phyloP scores from a whole-genome alignment of 2,329 filamentous ascomycete genomes.

The Venturia nashicola region DNA sequence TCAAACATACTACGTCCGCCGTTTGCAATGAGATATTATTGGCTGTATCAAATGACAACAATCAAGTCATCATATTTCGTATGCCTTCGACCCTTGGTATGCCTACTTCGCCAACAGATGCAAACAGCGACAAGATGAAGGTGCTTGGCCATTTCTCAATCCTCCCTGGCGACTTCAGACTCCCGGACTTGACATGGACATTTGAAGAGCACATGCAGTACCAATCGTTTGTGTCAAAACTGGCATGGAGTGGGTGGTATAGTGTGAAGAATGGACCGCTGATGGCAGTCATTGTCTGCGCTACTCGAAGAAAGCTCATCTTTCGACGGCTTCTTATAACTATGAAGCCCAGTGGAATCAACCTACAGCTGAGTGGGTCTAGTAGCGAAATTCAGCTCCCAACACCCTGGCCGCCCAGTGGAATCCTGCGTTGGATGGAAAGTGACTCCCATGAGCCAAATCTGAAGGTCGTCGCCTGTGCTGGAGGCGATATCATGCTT shows the following conservation, averaged over 20 bases:
- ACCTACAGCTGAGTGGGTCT: background rate
- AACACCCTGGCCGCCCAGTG: background rate
- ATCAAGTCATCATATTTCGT: conserved; percentile 7
- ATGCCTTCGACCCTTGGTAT: background rate
- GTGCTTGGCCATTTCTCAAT: conserved; percentile 2
- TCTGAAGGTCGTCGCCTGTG: background rate
- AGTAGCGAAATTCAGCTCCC: background rate
- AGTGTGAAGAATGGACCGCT: background rate
- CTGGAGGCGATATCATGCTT: background rate
- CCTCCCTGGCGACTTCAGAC: background rate
- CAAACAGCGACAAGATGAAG: background rate
- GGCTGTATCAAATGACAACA: conserved; percentile 7
- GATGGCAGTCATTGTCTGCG: background rate
- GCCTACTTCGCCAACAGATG: background rate
- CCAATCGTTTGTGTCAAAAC: background rate
- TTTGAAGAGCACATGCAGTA: conserved; percentile 9
- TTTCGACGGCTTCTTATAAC: background rate
- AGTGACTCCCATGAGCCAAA: background rate
- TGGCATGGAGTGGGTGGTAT: conserved; percentile 9
- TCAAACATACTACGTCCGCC: background rate
- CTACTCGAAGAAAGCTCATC: background rate
- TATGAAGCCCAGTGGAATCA: background rate
- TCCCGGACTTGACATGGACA: conserved; percentile 6
- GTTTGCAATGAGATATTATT: background rate
- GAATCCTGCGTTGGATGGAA: conserved; percentile 1